Conservation (phyloP, 1,284 basidiomycete species). For the Coniferiporia weirii region DNA sequence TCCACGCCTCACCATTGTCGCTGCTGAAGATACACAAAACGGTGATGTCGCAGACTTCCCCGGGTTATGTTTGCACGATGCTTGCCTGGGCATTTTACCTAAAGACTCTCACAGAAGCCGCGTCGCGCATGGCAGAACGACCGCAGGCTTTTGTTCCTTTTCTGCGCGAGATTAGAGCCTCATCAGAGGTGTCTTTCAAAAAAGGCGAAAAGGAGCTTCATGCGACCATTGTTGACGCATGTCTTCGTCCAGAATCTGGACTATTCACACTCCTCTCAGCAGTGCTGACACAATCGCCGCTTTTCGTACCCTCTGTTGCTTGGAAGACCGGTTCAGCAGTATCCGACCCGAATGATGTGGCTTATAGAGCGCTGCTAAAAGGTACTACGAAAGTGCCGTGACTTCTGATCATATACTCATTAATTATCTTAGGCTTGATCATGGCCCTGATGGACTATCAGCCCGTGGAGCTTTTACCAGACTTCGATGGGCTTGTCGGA, state of each 20-base stretch:
- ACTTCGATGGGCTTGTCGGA: slow-evolving; percentile 67
- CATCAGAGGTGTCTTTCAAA: slow-evolving; percentile 22
- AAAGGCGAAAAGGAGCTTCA: slow-evolving; percentile 53
- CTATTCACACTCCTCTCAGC: slow-evolving; percentile 51
- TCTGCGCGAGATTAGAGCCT: slow-evolving; percentile 8
- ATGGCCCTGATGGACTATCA: slow-evolving; percentile 69
- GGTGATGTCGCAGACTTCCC: slow-evolving; percentile 9
- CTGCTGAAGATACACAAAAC: slow-evolving; percentile 31
- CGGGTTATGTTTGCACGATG: slow-evolving; percentile 17
- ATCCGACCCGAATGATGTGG: slow-evolving; percentile 75
- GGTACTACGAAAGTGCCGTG: slow-evolving; percentile 38
- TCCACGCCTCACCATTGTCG: slow-evolving; percentile 50
- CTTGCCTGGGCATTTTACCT: slow-evolving; percentile 18
- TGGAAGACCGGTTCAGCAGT: slow-evolving; percentile 63
- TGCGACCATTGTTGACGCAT: slow-evolving; percentile 48
- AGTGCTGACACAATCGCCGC: slow-evolving; percentile 59
- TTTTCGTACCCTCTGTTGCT: slow-evolving; percentile 69
- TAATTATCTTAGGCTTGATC: slow-evolving; percentile 48
- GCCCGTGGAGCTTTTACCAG: slow-evolving; percentile 66
- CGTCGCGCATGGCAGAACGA: slow-evolving; percentile 7
- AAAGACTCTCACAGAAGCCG: slow-evolving; percentile 13
- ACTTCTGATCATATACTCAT: neutral
- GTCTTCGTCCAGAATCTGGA: slow-evolving; percentile 49
- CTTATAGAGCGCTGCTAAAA: slow-evolving; percentile 80
- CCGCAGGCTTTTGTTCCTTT: slow-evolving; percentile 2